These are phyloP conservation scores for Podospora didyma DNA, from an alignment of 495 filamentous ascomycete genomes.

Conservation along the genomic window DNA sequence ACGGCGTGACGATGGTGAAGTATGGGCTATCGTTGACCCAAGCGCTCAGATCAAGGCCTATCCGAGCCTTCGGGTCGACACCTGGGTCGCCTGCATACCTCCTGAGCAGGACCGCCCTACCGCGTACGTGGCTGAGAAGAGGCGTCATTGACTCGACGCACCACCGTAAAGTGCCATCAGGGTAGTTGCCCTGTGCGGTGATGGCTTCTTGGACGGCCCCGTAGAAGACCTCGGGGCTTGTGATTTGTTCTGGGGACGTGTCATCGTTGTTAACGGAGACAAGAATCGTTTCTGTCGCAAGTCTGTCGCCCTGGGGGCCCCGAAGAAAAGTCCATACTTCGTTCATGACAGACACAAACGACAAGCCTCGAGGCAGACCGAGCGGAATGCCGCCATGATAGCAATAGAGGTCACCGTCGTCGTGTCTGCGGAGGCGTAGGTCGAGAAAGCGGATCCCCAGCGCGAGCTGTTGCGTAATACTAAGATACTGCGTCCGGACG, in stretches of 20 bases:
- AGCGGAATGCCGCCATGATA: constrained; percentile 37
- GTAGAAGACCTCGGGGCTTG: constrained; percentile 49
- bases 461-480: constrained; percentile 65
- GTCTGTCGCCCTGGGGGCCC: constrained; percentile 32
- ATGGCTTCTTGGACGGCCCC: constrained; percentile 20
- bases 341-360: constrained; percentile 65
- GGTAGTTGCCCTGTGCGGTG: constrained; percentile 29
- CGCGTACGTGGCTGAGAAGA: constrained; percentile 68
- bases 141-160: constrained; percentile 72
- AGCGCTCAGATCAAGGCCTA: constrained; percentile 67
- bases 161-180: constrained; percentile 58
- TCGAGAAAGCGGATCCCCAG: constrained; percentile 91
- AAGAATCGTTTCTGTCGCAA: constrained; percentile 74
- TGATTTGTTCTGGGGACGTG: constrained; percentile 44
- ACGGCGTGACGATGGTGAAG: constrained; percentile 26
- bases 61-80: constrained; percentile 61
- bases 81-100: constrained; percentile 65
- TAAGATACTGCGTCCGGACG: constrained; percentile 81
- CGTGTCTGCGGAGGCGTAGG: constrained; percentile 65
- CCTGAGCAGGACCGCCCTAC: constrained; percentile 77
- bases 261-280: constrained; percentile 86
- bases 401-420: constrained; percentile 61
- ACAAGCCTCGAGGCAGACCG: constrained; percentile 45
- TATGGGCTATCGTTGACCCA: constrained; percentile 83
- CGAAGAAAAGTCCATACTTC: constrained; percentile 63